Base-by-base conservation (phyloP, 106 monocot species). In the Dendrobium chrysotoxum region DNA sequence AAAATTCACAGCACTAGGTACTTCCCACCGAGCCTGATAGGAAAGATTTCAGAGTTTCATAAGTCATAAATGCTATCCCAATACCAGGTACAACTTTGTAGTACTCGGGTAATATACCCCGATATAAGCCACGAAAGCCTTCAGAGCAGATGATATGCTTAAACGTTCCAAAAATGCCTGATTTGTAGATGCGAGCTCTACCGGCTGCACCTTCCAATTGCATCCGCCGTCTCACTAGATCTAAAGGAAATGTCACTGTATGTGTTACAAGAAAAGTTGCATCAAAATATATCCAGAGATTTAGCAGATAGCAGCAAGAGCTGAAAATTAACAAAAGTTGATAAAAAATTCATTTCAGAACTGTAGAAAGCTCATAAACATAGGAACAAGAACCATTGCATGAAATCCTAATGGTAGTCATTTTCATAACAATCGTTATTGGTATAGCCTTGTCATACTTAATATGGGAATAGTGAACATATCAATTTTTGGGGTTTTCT, bases 1-100 rank as follows among this genome's bases (percentile, higher is more conserved):
- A 76, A 25, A 76, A 45, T 13, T 50, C 50, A 50, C 50, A 46
- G 76, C 9, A 50, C 2, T 76, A 76, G 46, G 7, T 21, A 41
- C 35, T 38, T 71, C 8, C 45, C 2, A 47, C 12, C 0, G 35
- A 31, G 15, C 39, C 66, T 21, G 77, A 65, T 7, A 82, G 18
- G 18, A 6, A 79, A 26, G 82, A 81, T 78, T 95, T 92, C 54
- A 92, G 66, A 13, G 82, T 79, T 77, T 95, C 95, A 35, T 92
- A 95, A 9, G 95, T 92, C 90, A 90, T 90, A 84, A 95, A 95
- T 42, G 89, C 95, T 39, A 95, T 90, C 26, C 95, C 90, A 1
- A 95, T 87, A 55, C 92, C 85, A 2, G 95, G 95, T 9, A 92
- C 86, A 54, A 95, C 95, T 81, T 95, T 92, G 45, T 81, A 90